phyloP scores from a whole-genome alignment of 2,329 filamentous ascomycete species.

The Harringtonia lauricola region DNA sequence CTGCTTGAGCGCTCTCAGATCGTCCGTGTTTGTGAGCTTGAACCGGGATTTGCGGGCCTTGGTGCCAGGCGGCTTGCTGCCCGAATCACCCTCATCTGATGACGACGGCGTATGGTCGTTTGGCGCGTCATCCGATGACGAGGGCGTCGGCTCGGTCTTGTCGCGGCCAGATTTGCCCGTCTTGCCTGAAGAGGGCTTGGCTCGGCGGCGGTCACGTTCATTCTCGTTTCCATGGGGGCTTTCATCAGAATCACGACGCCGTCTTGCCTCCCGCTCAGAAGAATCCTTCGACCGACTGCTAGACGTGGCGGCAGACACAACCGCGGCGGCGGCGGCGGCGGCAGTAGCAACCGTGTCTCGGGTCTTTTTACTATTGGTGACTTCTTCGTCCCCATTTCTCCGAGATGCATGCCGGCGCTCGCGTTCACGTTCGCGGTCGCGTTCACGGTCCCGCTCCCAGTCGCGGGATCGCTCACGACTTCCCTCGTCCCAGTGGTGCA shows the following conservation, averaged over 20 bases:
- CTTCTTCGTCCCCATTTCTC: conserved; percentile 10
- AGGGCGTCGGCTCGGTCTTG: background rate
- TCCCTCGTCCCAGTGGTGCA: conserved; percentile 6
- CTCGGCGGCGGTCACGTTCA: background rate
- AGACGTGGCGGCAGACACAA: conserved; percentile 25
- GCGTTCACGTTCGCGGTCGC: conserved; percentile 3
- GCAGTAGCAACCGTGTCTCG: conserved; percentile 38
- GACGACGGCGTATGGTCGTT: conserved; percentile 15
- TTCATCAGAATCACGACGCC: background rate
- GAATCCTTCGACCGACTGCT: conserved; percentile 17
- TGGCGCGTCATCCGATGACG: conserved; percentile 17
- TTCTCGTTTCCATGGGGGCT: background rate
- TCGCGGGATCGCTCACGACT: conserved; percentile 1
- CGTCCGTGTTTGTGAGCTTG: conserved; percentile 40
- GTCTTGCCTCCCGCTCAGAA: background rate
- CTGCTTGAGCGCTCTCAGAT: conserved; percentile 24
- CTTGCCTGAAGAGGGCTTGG: background rate
- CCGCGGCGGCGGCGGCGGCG: conserved; percentile 36
- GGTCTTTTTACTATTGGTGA: conserved; percentile 25
- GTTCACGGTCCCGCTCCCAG: background rate
- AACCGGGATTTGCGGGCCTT: conserved; percentile 30
- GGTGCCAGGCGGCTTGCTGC: conserved; percentile 20
- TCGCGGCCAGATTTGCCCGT: background rate
- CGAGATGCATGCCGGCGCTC: conserved; percentile 16
- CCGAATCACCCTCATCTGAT: conserved; percentile 23